These are phyloP conservation scores for Trapa incisa DNA, from an alignment of 345 rosid species.

Conservation along the genomic window DNA sequence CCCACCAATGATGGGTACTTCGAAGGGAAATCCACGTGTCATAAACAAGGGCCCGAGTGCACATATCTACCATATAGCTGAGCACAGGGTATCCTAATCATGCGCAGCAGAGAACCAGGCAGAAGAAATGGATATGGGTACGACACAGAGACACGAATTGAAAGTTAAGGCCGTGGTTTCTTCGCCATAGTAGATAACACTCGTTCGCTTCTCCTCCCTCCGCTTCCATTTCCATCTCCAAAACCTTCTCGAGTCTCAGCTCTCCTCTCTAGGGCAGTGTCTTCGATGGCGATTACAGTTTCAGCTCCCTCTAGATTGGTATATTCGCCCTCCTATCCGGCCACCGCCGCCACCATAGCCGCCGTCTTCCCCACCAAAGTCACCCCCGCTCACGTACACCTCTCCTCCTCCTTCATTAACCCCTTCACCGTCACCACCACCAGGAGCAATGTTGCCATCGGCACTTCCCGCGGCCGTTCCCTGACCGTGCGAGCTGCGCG, in stretches of 20 bases:
- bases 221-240: background rate
- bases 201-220: constrained; percentile 17
- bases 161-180: constrained; percentile 2
- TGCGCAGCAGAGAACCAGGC: no score
- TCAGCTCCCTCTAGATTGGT: constrained; percentile 38
- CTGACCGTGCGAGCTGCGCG: constrained; percentile 15
- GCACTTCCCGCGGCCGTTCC: constrained; percentile 21
- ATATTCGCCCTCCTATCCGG: constrained; percentile 17
- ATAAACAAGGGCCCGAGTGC: background rate
- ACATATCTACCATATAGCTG: background rate
- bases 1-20: no score
- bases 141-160: background rate
- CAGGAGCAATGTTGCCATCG: background rate
- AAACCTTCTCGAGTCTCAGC: constrained; percentile 6
- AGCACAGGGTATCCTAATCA: background rate
- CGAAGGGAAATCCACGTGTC: background rate
- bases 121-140: no score
- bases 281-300: constrained; percentile 50
- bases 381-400: constrained; percentile 30
- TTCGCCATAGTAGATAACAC: background rate
- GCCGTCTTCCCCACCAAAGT: constrained; percentile 16
- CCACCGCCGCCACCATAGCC: constrained; percentile 1
- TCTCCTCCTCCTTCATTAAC: constrained; percentile 52
- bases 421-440: constrained; percentile 27
- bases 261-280: constrained; percentile 11